Evolutionary conservation across 495 filamentous ascomycete species (phyloP).

Genomic region (Entonaema liquescens): DNA sequence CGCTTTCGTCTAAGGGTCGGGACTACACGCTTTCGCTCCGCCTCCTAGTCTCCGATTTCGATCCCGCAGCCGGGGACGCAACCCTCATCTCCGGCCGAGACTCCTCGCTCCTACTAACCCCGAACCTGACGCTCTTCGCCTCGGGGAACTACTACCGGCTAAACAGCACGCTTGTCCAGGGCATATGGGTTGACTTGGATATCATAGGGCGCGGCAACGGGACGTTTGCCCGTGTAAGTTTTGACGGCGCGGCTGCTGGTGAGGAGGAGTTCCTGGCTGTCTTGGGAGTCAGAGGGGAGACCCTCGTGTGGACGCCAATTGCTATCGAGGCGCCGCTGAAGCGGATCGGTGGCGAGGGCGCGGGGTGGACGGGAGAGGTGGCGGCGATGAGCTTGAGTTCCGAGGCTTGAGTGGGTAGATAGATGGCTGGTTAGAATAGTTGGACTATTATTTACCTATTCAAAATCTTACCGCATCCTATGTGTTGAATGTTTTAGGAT

Average conservation of each 20-base stretch:
- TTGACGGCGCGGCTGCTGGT: not conserved
- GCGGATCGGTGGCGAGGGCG: slow-evolving; percentile 48
- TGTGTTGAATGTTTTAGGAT: too few relatives aligned
- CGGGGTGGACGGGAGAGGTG: slow-evolving; percentile 41
- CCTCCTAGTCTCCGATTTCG: slow-evolving; percentile 39
- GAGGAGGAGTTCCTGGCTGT: slow-evolving; percentile 55
- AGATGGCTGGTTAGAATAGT: not conserved
- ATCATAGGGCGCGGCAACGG: slow-evolving; percentile 53
- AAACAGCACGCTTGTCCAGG: slow-evolving; percentile 54
- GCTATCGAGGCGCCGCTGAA: slow-evolving; percentile 60
- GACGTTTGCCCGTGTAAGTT: slow-evolving; percentile 49
- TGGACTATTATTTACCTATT: not conserved
- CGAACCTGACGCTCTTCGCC: slow-evolving; percentile 56
- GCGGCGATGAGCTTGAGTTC: slow-evolving; percentile 43
- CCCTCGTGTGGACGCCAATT: slow-evolving; percentile 55
- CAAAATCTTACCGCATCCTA: not conserved
- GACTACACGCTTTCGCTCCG: slow-evolving; percentile 59
- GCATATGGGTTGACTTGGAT: slow-evolving; percentile 52
- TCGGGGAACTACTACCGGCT: slow-evolving; percentile 57
- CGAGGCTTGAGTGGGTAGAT: slow-evolving; percentile 20
- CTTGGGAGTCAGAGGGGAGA: slow-evolving; percentile 55
- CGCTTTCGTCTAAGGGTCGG: slow-evolving; percentile 57
- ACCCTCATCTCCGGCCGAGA: slow-evolving; percentile 54
- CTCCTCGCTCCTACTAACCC: slow-evolving; percentile 55
- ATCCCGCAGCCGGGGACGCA: slow-evolving; percentile 39